These are phyloP conservation scores for Globisporangium ultimum DNA, from an alignment of 352 stramenopile species.

Conservation along the genomic window DNA sequence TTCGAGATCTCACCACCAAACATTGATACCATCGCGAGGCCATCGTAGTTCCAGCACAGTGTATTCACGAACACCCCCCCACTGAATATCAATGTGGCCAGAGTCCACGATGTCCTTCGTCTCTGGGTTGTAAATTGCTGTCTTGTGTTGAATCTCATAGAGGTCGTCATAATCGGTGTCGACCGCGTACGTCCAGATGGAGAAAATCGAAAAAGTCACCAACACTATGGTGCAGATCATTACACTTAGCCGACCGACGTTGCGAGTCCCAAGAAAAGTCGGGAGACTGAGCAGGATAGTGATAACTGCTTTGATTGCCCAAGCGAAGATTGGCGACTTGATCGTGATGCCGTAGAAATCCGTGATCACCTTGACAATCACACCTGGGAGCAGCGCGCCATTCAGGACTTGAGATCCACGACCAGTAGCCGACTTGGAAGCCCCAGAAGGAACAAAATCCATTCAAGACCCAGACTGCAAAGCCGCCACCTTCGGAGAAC, in stretches of 20 bases:
- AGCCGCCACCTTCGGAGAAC: constrained; percentile 73
- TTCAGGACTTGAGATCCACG: constrained; percentile 72
- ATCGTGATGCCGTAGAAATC: constrained; percentile 9
- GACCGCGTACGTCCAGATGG: constrained; percentile 17
- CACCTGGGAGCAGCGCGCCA: constrained; percentile 40
- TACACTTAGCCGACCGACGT: constrained; percentile 60
- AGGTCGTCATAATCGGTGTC: constrained; percentile 13
- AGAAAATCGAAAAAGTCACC: constrained; percentile 72
- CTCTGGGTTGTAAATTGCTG: constrained; percentile 12
- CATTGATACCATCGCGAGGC: constrained; percentile 79
- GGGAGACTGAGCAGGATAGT: constrained; percentile 22
- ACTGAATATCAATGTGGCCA: too few relatives aligned
- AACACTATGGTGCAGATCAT: constrained; percentile 68
- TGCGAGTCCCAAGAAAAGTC: constrained; percentile 34
- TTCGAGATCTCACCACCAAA: constrained; percentile 87
- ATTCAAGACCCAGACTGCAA: constrained; percentile 64
- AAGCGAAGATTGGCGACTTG: constrained; percentile 9
- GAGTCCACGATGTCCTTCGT: constrained; percentile 9
- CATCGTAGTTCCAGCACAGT: constrained; percentile 93
- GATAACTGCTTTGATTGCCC: constrained; percentile 23
- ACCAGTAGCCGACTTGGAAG: constrained; percentile 82
- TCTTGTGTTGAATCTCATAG: constrained; percentile 33
- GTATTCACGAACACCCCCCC: constrained; percentile 85
- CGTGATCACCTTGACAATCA: constrained; percentile 29
- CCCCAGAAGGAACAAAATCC: constrained; percentile 76